Evolutionary conservation across 257 asterid genomes (phyloP), one percentile per base, ranked within the genome.

Genomic region (Solanum ossicruentum): DNA sequence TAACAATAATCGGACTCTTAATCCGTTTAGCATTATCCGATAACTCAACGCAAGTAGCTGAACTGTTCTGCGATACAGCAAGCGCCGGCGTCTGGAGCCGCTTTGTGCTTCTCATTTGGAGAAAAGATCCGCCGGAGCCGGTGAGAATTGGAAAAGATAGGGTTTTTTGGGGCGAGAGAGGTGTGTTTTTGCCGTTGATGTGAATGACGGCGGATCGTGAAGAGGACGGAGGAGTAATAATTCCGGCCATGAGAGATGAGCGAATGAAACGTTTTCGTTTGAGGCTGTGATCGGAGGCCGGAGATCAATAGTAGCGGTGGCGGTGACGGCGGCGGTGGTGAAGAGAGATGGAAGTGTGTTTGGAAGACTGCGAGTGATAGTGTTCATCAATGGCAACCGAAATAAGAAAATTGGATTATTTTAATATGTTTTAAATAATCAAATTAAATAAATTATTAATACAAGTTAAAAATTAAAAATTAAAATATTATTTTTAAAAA

Each of bases 1-100:
- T 95, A 23, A 95, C 99, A 8, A 96, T 80, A 72, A 96, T 90
- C 2, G 97, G 95, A 17, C 78, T 86, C 41, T 47, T 57, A 5
- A 12, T 82, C 63, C 36, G n/a, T 75, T 32, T 60, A 66, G 10
- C 23, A 66, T 51, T 85, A 65, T 63, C 88, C 21, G 67, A 63
- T 77, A 77, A 47, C 1, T 92, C 90, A 87, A 82, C 83, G 12
- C 89, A 10, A 85, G 90, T 71, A 51, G 28, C 79, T 66, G 91
- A 66, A 23, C 84, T 73, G 47, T 85, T 90, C 61, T 65, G 90
- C 75, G 93, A 87, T 84, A 90, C 23, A 11, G 91, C 91, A 20
- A 87, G n/a, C 63, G 91, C 85, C 78, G 10, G 54, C 83, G 73
- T 85, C 13, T 83, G 43, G 6, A 51, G 47, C 26, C 4, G 9